Base-by-base conservation (phyloP, 164 flowering plant species). In the Kalanchoe fedtschenkoi region DNA sequence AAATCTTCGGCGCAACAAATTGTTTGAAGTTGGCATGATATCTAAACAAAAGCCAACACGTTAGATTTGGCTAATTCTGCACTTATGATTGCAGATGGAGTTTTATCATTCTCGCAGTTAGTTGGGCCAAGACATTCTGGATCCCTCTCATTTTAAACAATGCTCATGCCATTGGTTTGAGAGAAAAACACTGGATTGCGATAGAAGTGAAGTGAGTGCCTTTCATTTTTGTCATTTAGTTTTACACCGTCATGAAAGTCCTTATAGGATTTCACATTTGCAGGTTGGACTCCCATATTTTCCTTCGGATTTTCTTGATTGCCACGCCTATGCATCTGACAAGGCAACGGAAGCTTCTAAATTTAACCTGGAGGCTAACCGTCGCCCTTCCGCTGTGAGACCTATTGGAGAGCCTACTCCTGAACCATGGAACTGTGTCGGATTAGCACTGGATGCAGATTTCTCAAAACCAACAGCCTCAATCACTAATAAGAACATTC, bases 111-210 rank as follows among this genome's bases (percentile, higher is more conserved):
- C 86, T 93, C 21, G 96, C 97, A 11, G 58, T 93, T 34, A 79
- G 83, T 74, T 93, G 99, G 99, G 81, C 76, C 35, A 86, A 72
- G 73, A 80, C 87, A 54, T 88, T 90, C 60, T 93, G 97, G 99
- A 46, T 76, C 67, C 69, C 88, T 68, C 68, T 90, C 9, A 66
- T 88, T 46, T 74, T 78, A 61, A 73, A 67, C 61, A 96, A 96
- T 43, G 93, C 86, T 69, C 88, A 71, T 65, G 87, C 87, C 39
- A 78, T 90, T 62, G 99, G 99, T 62, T 77, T 81, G 77, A 80
- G 87, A 66, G 99, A 93, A 76, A 88, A 80, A 69, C 92, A 65
- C 53, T 91, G 96, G 99, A 63, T 90, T 76, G 82, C 97, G 41
- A 67, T 79, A 71, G n/a, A n/a, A n/a, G n/a, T n/a, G 83, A 87